phyloP scores from a whole-genome alignment of 495 filamentous ascomycete genomes.

The Xylaria scruposa region DNA sequence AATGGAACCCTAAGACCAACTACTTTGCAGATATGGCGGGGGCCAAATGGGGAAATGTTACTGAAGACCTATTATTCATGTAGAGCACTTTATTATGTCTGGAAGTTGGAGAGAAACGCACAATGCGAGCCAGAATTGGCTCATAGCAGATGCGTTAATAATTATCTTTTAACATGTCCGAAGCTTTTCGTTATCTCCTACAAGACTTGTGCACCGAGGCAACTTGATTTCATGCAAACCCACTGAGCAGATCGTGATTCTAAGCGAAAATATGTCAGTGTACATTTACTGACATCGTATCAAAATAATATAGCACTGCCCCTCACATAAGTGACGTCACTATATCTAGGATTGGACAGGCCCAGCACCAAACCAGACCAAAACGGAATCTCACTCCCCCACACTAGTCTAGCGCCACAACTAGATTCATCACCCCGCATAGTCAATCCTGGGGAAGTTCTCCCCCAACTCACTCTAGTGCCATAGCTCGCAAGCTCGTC shows the following conservation, averaged over 20 bases:
- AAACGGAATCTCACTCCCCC: neutral
- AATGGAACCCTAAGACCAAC: constrained; percentile 26
- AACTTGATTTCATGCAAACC: neutral
- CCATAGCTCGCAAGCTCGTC: constrained; percentile 10
- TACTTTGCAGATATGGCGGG: constrained; percentile 28
- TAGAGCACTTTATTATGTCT: neutral
- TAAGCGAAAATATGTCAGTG: too few relatives aligned
- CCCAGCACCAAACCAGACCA: neutral
- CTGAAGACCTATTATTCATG: constrained; percentile 22
- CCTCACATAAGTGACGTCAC: constrained; percentile 2
- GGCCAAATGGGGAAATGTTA: constrained; percentile 26
- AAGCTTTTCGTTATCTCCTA: too few relatives aligned
- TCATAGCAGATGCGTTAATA: too few relatives aligned
- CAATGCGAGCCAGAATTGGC: neutral
- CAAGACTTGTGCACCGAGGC: too few relatives aligned
- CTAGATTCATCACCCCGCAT: neutral
- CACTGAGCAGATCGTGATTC: too few relatives aligned
- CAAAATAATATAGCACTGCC: too few relatives aligned
- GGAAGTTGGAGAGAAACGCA: neutral
- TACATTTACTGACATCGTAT: too few relatives aligned
- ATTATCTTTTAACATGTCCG: too few relatives aligned
- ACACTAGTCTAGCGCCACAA: neutral
- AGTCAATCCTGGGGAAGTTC: constrained; percentile 13
- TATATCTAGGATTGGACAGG: neutral
- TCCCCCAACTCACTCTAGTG: neutral